Conservation (phyloP, 1,284 basidiomycete genomes). For the Rhodotorula sp. region DNA sequence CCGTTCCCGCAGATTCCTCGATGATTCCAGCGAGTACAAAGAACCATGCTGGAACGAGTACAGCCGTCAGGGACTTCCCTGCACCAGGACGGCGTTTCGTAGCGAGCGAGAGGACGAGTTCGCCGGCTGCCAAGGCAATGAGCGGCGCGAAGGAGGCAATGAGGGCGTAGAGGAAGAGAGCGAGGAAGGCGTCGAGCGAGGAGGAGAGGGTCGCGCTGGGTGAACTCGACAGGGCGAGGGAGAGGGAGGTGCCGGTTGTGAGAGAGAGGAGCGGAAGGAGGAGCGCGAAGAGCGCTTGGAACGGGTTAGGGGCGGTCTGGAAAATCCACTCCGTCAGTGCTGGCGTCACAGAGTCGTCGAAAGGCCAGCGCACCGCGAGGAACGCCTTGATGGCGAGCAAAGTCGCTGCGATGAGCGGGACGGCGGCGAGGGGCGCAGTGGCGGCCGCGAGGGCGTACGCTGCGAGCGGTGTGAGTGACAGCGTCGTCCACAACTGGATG, state of each 20-base stretch:
- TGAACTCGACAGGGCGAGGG: not conserved
- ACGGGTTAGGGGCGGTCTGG: too few species aligned
- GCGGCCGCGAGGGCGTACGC: slow-evolving; percentile 2
- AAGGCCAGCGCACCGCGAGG: not conserved
- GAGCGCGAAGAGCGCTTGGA: not conserved
- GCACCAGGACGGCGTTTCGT: not conserved
- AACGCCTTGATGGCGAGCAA: not conserved
- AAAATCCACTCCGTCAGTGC: not conserved
- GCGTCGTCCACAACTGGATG: not conserved
- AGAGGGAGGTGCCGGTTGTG: not conserved
- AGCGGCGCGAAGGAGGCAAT: not conserved
- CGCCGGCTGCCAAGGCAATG: not conserved
- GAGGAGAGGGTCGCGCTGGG: not conserved
- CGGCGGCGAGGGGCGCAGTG: not conserved
- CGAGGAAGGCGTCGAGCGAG: not conserved
- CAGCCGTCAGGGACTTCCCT: too few species aligned
- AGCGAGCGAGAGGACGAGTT: not conserved
- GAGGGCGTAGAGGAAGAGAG: not conserved
- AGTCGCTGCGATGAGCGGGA: slow-evolving; percentile 1
- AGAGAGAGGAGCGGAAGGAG: not conserved
- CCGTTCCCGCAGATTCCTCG: slow-evolving; percentile 8
- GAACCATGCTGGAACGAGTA: not conserved
- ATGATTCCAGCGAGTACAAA: slow-evolving; percentile 9
- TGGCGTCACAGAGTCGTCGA: not conserved
- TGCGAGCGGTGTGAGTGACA: not conserved